Conservation (phyloP, 176 grass and related monocot species). For the Elymus sibiricus region DNA sequence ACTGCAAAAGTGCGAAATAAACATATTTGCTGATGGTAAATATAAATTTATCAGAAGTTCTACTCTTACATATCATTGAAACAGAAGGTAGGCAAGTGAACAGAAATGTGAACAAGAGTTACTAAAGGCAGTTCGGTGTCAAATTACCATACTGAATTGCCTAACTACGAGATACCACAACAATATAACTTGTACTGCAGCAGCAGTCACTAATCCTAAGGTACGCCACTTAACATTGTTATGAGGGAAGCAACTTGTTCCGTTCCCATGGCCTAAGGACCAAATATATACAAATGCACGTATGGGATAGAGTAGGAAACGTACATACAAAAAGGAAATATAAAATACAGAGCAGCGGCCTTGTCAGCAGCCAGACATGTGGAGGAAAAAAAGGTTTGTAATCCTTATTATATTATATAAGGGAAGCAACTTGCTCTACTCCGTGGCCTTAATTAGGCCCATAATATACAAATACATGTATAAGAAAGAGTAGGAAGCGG, state of each 20-base stretch:
- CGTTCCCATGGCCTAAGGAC: background rate
- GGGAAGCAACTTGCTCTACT: too few species aligned
- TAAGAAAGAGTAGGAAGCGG: too few species aligned
- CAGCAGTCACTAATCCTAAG: slow-evolving; percentile 4
- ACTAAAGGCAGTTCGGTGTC: slow-evolving; percentile 18
- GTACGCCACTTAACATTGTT: background rate
- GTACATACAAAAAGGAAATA: background rate
- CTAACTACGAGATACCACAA: background rate
- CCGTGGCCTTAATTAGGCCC: too few species aligned
- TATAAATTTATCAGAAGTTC: slow-evolving; percentile 8
- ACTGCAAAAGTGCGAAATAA: slow-evolving; percentile 50
- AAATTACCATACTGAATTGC: slow-evolving; percentile 11
- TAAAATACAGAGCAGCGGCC: too few species aligned
- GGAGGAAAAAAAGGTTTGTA: too few species aligned
- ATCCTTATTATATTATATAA: too few species aligned
- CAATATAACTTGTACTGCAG: background rate
- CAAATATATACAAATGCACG: background rate
- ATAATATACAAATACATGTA: too few species aligned
- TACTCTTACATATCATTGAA: background rate
- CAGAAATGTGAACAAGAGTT: background rate
- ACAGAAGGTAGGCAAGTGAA: slow-evolving; percentile 6
- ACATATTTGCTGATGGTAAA: slow-evolving; percentile 23
- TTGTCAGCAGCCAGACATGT: too few species aligned
- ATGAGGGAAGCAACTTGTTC: background rate
- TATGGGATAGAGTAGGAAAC: background rate